Conservation (phyloP, 768 basidiomycete genomes). For the Termitomyces sp. region DNA sequence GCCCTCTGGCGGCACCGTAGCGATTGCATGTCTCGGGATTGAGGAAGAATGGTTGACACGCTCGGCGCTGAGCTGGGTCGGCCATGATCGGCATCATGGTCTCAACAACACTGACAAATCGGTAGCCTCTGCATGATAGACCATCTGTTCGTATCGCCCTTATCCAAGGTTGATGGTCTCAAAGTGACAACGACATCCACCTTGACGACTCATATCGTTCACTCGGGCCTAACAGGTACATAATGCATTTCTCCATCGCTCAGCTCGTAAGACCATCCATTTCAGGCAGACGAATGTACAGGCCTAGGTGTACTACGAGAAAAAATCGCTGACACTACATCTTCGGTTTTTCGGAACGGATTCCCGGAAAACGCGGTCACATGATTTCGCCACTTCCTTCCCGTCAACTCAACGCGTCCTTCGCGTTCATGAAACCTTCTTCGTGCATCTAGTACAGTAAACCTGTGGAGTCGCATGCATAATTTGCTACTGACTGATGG, state of each 20-base stretch:
- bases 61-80: not conserved
- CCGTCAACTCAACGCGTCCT: not conserved
- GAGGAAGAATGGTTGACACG: not conserved
- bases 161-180: too few relatives aligned
- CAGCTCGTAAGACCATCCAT: not conserved
- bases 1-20: not conserved
- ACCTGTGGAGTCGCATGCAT: not conserved
- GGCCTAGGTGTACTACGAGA: too few relatives aligned
- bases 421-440: not conserved
- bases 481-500: too few relatives aligned
- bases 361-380: conserved; percentile 12
- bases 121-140: too few relatives aligned
- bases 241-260: too few relatives aligned
- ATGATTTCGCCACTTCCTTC: not conserved
- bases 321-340: not conserved
- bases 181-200: too few relatives aligned
- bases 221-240: too few relatives aligned
- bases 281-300: not conserved
- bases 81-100: not conserved
- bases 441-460: not conserved
- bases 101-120: not conserved
- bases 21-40: not conserved
- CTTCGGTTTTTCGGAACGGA: not conserved
- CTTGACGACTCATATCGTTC: too few relatives aligned
- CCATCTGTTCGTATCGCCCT: too few relatives aligned